Conservation (phyloP, 208 protist species). For the Novymonas esmeraldas region DNA sequence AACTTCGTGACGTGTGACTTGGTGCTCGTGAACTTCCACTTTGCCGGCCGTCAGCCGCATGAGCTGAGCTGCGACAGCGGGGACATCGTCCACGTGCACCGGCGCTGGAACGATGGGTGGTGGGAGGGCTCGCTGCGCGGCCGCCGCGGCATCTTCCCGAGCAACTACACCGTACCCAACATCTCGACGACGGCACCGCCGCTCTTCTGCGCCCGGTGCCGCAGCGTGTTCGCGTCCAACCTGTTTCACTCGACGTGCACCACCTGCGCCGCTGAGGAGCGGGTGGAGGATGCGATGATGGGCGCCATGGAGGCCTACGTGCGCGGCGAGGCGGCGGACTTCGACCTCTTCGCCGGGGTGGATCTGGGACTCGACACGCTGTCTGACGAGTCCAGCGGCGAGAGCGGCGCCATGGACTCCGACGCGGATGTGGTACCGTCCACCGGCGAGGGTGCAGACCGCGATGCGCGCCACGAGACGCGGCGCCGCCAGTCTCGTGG, state of each 20-base stretch:
- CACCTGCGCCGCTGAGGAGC: slow-evolving; percentile 41
- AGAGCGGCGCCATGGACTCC: neutral
- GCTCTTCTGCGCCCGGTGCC: slow-evolving; percentile 76
- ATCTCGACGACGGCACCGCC: slow-evolving; percentile 46
- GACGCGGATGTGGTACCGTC: neutral
- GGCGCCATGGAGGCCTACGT: slow-evolving; percentile 48
- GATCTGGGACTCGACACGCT: slow-evolving; percentile 8
- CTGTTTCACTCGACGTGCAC: slow-evolving; percentile 27
- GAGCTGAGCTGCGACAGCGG: slow-evolving; percentile 53
- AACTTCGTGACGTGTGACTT: slow-evolving; percentile 82
- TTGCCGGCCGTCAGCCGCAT: slow-evolving; percentile 41
- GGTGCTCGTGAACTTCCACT: slow-evolving; percentile 58
- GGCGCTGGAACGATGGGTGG: slow-evolving; percentile 89
- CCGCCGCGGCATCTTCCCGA: slow-evolving; percentile 82
- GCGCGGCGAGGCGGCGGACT: slow-evolving; percentile 15
- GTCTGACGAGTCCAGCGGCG: neutral
- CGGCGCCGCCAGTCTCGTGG: neutral
- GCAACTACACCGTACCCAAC: slow-evolving; percentile 86
- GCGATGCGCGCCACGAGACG: neutral
- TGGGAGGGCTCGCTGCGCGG: slow-evolving; percentile 77
- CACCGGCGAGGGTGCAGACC: neutral
- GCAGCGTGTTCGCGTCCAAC: slow-evolving; percentile 32
- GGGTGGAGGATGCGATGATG: slow-evolving; percentile 51
- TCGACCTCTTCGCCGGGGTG: slow-evolving; percentile 37
- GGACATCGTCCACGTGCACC: slow-evolving; percentile 75